These are phyloP conservation scores for Neonothopanus nambi DNA, from an alignment of 1,284 basidiomycete genomes.

Conservation along the genomic window DNA sequence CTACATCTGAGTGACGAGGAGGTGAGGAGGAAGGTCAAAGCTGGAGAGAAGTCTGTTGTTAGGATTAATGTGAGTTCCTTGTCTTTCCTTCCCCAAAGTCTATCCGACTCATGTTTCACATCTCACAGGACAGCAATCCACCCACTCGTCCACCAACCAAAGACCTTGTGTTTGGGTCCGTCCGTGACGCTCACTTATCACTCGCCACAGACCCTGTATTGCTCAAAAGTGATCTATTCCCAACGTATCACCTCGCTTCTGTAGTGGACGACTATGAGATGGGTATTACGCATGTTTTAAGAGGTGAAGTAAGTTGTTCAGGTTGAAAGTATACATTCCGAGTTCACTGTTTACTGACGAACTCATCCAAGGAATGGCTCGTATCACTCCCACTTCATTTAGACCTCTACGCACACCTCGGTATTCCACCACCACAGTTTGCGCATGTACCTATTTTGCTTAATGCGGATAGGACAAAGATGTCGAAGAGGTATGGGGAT, in stretches of 20 bases:
- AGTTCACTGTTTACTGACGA: background rate
- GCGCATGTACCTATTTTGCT: constrained; percentile 91
- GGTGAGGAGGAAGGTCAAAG: constrained; percentile 67
- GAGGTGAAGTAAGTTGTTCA: constrained; percentile 75
- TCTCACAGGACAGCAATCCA: constrained; percentile 50
- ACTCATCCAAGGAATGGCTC: constrained; percentile 82
- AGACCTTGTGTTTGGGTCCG: constrained; percentile 78
- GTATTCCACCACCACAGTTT: constrained; percentile 74
- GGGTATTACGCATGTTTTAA: constrained; percentile 93
- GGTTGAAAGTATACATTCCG: background rate
- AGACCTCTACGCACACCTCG: constrained; percentile 83
- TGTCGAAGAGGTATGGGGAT: constrained; percentile 93
- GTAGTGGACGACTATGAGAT: constrained; percentile 96
- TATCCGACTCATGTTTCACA: constrained; percentile 12
- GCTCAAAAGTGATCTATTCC: constrained; percentile 90
- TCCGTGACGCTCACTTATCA: constrained; percentile 75
- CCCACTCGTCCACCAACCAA: constrained; percentile 46
- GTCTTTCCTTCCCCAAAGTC: constrained; percentile 13
- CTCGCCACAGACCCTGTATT: constrained; percentile 90
- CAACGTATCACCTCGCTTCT: constrained; percentile 96
- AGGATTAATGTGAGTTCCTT: constrained; percentile 73
- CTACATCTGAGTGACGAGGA: constrained; percentile 86
- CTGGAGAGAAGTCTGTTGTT: constrained; percentile 81
- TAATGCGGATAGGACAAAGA: constrained; percentile 90
- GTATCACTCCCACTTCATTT: constrained; percentile 93